A percentile compares a stretch with the other conserved stretches of the same genome.
These are phyloP conservation scores for Debaryomyces sp. DNA, from an alignment of 1,139 yeast genomes.

Conservation along the genomic window DNA sequence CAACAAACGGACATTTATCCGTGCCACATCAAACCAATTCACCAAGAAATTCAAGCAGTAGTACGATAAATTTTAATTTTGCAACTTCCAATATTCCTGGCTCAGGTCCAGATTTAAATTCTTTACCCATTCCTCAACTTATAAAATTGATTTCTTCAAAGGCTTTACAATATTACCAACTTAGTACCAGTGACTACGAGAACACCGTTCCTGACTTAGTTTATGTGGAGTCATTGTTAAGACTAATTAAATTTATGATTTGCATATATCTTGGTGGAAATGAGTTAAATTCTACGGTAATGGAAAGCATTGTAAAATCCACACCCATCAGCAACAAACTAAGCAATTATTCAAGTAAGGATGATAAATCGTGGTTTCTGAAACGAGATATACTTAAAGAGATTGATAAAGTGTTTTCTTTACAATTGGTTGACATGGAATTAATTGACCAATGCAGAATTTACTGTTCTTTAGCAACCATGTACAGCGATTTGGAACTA, in stretches of 20 bases:
- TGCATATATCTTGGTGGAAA: slow-evolving; percentile 51
- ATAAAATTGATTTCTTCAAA: slow-evolving; percentile 49
- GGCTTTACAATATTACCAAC: slow-evolving; percentile 58
- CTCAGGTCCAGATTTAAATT: slow-evolving; percentile 27
- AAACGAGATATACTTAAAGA: slow-evolving; percentile 52
- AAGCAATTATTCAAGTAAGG: slow-evolving; percentile 10
- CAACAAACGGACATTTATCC: slow-evolving; percentile 2
- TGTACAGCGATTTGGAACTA: slow-evolving; percentile 65
- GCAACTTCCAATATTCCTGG: slow-evolving; percentile 10
- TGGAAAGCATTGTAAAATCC: slow-evolving; percentile 39
- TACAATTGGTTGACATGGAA: slow-evolving; percentile 47
- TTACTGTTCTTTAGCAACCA: slow-evolving; percentile 65
- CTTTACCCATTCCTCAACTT: slow-evolving; percentile 48
- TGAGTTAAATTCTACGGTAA: slow-evolving; percentile 45
- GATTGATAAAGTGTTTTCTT: slow-evolving; percentile 46
- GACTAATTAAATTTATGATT: slow-evolving; percentile 66
- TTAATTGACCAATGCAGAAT: slow-evolving; percentile 59
- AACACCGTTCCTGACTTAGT: slow-evolving; percentile 85
- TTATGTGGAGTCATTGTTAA: slow-evolving; percentile 69
- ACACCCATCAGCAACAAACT: slow-evolving; percentile 19
- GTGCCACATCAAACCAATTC: slow-evolving; percentile 18
- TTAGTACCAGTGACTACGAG: slow-evolving; percentile 61
- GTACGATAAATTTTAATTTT: slow-evolving; percentile 22
- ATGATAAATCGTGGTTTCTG: slow-evolving; percentile 19
- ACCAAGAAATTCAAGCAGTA: slow-evolving; percentile 37